A percentile compares a stretch with the other conserved stretches of the same genome.
These are phyloP conservation scores for Meira miltonrushii DNA, from an alignment of 1,284 basidiomycete genomes.

Conservation along the genomic window DNA sequence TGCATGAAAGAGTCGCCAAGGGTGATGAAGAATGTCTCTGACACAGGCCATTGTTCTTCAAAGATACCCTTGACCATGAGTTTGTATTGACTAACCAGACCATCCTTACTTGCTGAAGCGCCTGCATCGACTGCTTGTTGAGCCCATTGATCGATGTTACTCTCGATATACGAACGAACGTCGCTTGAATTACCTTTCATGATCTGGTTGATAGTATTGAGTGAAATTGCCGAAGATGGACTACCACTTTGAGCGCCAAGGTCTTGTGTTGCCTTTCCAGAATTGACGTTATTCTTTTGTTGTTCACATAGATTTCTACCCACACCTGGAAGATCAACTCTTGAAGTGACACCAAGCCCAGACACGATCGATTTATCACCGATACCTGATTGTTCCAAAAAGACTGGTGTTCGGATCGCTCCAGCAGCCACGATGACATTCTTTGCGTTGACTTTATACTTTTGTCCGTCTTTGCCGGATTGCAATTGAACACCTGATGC, in stretches of 20 bases:
- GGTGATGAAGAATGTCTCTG: conserved; percentile 20
- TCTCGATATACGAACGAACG: conserved; percentile 28
- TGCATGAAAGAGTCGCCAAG: conserved; percentile 11
- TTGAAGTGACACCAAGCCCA: conserved; percentile 20
- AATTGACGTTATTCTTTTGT: not conserved
- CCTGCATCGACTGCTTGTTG: conserved; percentile 25
- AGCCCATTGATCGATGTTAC: conserved; percentile 31
- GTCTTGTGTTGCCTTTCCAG: not conserved
- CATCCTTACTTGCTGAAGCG: conserved; percentile 24
- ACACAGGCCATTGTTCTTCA: conserved; percentile 25
- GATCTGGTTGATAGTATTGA: conserved; percentile 9
- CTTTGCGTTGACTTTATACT: not conserved
- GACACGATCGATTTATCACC: conserved; percentile 26
- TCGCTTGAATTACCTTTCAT: conserved; percentile 45
- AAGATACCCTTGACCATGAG: conserved; percentile 23
- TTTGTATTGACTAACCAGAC: conserved; percentile 31
- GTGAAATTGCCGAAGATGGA: not conserved
- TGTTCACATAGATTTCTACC: conserved; percentile 61
- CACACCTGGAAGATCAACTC: conserved; percentile 56
- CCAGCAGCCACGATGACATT: conserved; percentile 56
- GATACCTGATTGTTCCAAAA: conserved; percentile 39
- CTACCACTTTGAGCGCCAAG: not conserved
- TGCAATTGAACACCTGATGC: not conserved
- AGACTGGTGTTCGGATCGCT: conserved; percentile 53
- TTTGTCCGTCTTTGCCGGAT: not conserved